A percentile compares a stretch with the other conserved stretches of the same genome.
Evolutionary conservation across 164 flowering plant species (phyloP).

Genomic region (Platanus orientalis): DNA sequence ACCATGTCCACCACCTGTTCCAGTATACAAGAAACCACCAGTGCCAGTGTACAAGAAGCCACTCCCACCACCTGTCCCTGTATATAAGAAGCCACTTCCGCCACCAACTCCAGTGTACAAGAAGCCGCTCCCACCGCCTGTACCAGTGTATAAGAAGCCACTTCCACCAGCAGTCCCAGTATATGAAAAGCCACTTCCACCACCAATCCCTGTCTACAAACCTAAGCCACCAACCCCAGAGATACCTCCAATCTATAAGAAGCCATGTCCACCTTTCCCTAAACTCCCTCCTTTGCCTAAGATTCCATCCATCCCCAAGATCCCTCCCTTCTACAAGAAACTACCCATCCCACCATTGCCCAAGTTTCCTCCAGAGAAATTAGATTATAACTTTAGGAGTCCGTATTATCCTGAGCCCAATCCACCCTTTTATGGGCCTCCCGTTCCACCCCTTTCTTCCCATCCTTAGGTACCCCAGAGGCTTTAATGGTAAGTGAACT

Average conservation of each 20-base stretch:
- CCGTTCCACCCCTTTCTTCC: conserved; percentile 21
- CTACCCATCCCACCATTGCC: conserved; percentile 27
- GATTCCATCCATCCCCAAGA: conserved; percentile 1
- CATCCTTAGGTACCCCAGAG: conserved; percentile 15
- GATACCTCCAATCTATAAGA: conserved; percentile 9
- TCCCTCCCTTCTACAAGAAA: conserved; percentile 11
- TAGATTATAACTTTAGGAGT: no score
- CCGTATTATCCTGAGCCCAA: no score
- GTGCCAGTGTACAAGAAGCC: conserved; percentile 21
- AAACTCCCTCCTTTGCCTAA: conserved; percentile 14
- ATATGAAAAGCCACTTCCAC: conserved; percentile 19
- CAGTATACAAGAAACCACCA: conserved; percentile 23
- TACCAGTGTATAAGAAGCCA: conserved; percentile 20
- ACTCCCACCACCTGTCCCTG: conserved; percentile 29
- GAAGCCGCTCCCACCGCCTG: conserved; percentile 18
- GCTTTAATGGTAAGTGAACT: no score
- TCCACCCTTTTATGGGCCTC: conserved; percentile 28
- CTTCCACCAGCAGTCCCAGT: conserved; percentile 16
- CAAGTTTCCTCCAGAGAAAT: conserved; percentile 22
- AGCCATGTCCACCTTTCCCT: conserved; percentile 26
- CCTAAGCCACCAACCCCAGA: conserved; percentile 14
- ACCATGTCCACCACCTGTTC: conserved; percentile 22
- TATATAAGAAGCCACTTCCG: conserved; percentile 19
- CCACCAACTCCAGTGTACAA: conserved; percentile 19
- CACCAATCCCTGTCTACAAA: conserved; percentile 13